Base-by-base conservation (phyloP, 768 basidiomycete species). In the Boletus edulis region DNA sequence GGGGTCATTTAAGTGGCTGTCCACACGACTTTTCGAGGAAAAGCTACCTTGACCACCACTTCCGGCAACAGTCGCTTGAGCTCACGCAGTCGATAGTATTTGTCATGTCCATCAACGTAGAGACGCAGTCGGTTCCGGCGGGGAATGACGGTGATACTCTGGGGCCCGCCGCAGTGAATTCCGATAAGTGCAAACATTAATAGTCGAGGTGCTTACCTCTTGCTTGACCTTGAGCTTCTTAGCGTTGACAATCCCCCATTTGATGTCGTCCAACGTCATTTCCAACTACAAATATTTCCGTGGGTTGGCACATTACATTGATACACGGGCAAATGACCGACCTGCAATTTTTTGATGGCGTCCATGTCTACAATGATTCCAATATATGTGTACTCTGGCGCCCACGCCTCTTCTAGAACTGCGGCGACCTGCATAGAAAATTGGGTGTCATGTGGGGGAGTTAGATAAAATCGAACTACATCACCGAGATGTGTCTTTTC, bases 401-500 rank as follows among this genome's bases (percentile, higher is more conserved):
- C 91, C 94, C 94, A 98, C 32, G 94, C 92, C 72, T 98, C 96
- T 69, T 98, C 97, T 18, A 99, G 78, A 14, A 96, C 83, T 32
- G 91, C 86, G 0, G 97, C 91, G 63, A 99, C 79, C 94, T 97
- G 57, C 14, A 52, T 24, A 51, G 35, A 38, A 2, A 20, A 15
- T 51, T n/a, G 27, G 20, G 41, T 17, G 22, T 39, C 29, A 6
- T 20, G 10, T 3, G 18, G 24, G 17, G 34, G 10, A 27, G 3
- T 10, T 18, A 42, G 27, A 31, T 32, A 29, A 11, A 44, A 56
- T 42, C 40, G 11, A 49, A 63, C 85, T 62, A 97, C 94, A 75
- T 98, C 97, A 57, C 94, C 91, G 20, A 99, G 76, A 54, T 91
- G 80, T 0, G 97, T 98, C 75, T 94, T 95, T 75, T 99, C 97